These are phyloP conservation scores for Fusarium sp. DNA, from an alignment of 2,329 filamentous ascomycete species.

Conservation along the genomic window DNA sequence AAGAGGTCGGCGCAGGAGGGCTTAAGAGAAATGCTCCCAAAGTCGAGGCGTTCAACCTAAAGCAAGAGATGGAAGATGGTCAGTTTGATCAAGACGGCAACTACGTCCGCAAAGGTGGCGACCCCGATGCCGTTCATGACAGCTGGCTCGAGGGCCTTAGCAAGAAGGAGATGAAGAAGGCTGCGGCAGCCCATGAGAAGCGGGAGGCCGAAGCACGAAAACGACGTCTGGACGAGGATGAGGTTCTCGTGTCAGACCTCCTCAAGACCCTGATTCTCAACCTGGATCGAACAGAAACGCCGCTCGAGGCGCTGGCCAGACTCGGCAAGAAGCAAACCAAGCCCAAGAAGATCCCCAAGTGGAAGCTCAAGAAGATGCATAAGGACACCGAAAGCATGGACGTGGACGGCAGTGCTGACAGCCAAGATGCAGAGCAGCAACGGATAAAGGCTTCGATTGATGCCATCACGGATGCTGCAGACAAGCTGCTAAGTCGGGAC, in stretches of 20 bases:
- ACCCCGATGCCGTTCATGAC: constrained; percentile 91
- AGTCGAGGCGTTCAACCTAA: constrained; percentile 96
- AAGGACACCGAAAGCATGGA: constrained; percentile 70
- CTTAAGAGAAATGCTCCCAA: constrained; percentile 94
- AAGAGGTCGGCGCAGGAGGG: constrained; percentile 87
- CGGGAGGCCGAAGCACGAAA: constrained; percentile 78
- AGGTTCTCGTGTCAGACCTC: constrained; percentile 74
- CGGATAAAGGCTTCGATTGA: constrained; percentile 77
- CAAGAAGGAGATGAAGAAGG: constrained; percentile 91
- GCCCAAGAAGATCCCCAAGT: constrained; percentile 66
- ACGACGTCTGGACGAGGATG: constrained; percentile 76
- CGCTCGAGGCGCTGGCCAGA: constrained; percentile 84
- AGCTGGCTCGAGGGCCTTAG: constrained; percentile 90
- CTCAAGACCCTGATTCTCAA: constrained; percentile 74
- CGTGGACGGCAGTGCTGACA: constrained; percentile 59
- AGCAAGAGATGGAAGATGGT: constrained; percentile 87
- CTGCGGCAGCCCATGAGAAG: constrained; percentile 85
- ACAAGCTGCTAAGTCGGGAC: constrained; percentile 82
- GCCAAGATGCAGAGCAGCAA: constrained; percentile 71
- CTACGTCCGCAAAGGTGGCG: constrained; percentile 85
- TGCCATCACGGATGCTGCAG: constrained; percentile 85
- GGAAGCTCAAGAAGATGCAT: constrained; percentile 74
- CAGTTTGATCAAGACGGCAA: constrained; percentile 91
- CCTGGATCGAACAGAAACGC: constrained; percentile 82
- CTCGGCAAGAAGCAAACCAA: constrained; percentile 73